A percentile compares a stretch with the other conserved stretches of the same genome.
Conservation (phyloP, 2,329 filamentous ascomycete genomes). For the Talaromyces atroroseus region DNA sequence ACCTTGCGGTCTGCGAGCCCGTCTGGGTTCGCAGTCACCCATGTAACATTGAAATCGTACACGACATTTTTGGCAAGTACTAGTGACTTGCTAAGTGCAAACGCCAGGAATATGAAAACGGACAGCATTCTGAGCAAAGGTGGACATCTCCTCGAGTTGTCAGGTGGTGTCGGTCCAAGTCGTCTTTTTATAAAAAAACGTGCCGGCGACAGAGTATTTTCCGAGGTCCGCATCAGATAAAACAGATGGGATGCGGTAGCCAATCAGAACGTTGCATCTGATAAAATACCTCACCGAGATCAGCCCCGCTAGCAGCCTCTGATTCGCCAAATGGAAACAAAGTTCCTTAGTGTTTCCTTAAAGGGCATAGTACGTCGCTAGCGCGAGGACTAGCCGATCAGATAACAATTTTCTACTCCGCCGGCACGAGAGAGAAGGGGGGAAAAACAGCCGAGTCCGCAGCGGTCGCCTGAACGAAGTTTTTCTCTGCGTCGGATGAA, state of each 20-base stretch:
- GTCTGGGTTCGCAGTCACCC: slow-evolving; percentile 53
- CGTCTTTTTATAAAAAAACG: neutral
- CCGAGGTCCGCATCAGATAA: slow-evolving; percentile 5
- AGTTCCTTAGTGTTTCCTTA: neutral
- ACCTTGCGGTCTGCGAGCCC: slow-evolving; percentile 47
- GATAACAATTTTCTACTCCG: neutral
- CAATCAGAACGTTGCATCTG: neutral
- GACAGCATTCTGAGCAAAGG: neutral
- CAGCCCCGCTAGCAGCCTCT: neutral
- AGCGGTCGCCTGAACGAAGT: neutral
- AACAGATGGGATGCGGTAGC: neutral
- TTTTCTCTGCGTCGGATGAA: no score
- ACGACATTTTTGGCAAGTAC: slow-evolving; percentile 32
- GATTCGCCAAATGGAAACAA: neutral
- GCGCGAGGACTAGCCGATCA: neutral
- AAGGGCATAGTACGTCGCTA: neutral
- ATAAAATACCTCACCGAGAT: neutral
- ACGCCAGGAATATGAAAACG: neutral
- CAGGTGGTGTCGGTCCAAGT: neutral
- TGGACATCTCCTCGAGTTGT: neutral
- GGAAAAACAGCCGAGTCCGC: no score
- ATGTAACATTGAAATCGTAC: slow-evolving; percentile 50
- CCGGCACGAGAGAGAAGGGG: neutral
- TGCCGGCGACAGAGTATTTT: neutral
- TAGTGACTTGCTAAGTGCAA: slow-evolving; percentile 7